Conservation (phyloP, 768 basidiomycete species). For the Imleria badia region DNA sequence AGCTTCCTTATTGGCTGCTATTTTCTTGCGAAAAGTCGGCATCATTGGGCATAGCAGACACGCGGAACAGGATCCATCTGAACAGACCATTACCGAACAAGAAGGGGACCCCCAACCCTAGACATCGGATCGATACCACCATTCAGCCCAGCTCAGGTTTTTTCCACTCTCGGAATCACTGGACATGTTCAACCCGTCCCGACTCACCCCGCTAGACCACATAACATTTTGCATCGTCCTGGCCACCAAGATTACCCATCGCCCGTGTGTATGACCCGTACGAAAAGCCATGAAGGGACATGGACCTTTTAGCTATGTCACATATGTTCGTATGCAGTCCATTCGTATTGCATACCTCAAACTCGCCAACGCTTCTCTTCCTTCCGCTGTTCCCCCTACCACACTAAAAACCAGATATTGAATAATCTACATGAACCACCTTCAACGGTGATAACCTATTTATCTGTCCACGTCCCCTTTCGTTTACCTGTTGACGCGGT, state of each 20-base stretch:
- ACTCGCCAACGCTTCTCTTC: background rate
- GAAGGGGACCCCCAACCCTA: conserved; percentile 5
- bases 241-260: background rate
- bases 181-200: background rate
- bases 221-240: background rate
- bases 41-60: conserved; percentile 34
- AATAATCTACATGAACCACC: background rate
- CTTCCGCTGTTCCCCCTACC: background rate
- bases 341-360: background rate
- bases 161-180: background rate
- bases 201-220: background rate
- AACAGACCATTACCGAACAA: conserved; percentile 22
- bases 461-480: background rate
- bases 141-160: background rate
- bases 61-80: conserved; percentile 13
- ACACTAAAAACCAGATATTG: background rate
- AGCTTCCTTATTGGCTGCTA: conserved; percentile 33
- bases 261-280: background rate
- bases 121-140: background rate
- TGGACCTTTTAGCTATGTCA: background rate
- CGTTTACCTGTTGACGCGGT: background rate
- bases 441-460: background rate
- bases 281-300: conserved; percentile 8
- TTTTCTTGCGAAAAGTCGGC: conserved; percentile 43
- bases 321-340: background rate